Conservation (phyloP, 2,329 filamentous ascomycete genomes). For the Fusarium odoratissimum region DNA sequence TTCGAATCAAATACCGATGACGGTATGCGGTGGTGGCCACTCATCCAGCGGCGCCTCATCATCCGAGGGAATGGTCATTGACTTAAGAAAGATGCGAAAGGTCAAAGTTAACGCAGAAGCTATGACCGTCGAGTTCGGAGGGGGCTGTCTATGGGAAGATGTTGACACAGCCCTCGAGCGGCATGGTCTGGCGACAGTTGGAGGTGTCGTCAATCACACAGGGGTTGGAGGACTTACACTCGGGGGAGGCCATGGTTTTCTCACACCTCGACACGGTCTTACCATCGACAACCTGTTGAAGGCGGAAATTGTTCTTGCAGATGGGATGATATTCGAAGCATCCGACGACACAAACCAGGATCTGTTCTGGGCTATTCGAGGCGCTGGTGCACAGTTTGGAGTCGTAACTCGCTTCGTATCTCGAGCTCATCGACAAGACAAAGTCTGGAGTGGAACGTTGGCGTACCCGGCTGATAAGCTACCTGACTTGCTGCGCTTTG, state of each 20-base stretch:
- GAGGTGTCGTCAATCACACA: slow-evolving; percentile 71
- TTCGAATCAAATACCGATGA: slow-evolving; percentile 57
- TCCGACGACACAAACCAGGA: slow-evolving; percentile 55
- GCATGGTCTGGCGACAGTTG: slow-evolving; percentile 66
- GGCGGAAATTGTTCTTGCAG: slow-evolving; percentile 53
- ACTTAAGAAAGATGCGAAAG: slow-evolving; percentile 61
- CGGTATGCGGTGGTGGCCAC: slow-evolving; percentile 66
- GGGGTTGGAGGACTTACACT: slow-evolving; percentile 69
- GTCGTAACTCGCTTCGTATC: slow-evolving; percentile 54
- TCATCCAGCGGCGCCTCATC: slow-evolving; percentile 63
- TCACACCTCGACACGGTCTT: slow-evolving; percentile 66
- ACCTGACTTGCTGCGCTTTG: slow-evolving; percentile 36
- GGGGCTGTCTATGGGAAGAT: slow-evolving; percentile 64
- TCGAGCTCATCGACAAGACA: slow-evolving; percentile 43
- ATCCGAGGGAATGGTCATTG: slow-evolving; percentile 64
- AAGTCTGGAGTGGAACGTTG: slow-evolving; percentile 49
- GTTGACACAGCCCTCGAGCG: slow-evolving; percentile 62
- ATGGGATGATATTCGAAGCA: slow-evolving; percentile 51
- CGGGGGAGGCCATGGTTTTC: slow-evolving; percentile 69
- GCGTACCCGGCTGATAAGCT: slow-evolving; percentile 43
- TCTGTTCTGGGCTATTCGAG: slow-evolving; percentile 62
- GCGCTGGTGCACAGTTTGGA: slow-evolving; percentile 59
- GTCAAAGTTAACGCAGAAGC: slow-evolving; percentile 59
- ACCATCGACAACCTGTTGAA: slow-evolving; percentile 56
- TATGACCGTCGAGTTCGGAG: slow-evolving; percentile 59